These are phyloP conservation scores for Colletotrichum neosansevieriae DNA, from an alignment of 2,329 filamentous ascomycete species.

Conservation along the genomic window DNA sequence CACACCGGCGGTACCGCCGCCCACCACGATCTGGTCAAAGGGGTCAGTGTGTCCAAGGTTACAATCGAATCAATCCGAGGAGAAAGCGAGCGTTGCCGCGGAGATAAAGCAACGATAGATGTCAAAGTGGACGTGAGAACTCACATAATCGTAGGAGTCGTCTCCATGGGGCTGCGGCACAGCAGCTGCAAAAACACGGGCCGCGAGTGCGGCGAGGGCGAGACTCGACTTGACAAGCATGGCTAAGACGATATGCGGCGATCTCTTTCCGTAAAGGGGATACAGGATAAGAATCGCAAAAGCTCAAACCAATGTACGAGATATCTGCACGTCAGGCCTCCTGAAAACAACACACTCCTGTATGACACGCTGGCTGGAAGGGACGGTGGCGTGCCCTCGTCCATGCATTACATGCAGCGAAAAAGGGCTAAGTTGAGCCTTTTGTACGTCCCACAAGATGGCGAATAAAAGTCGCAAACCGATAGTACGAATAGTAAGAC, in stretches of 20 bases:
- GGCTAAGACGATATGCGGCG: conserved; percentile 22
- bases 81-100: not conserved
- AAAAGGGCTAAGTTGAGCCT: conserved; percentile 13
- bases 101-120: conserved; percentile 5
- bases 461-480: conserved; percentile 7
- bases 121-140: not conserved
- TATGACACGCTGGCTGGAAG: conserved; percentile 2
- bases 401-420: conserved; percentile 4
- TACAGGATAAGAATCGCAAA: conserved; percentile 5
- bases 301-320: conserved; percentile 8
- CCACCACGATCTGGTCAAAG: conserved; percentile 46
- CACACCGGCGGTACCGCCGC: conserved; percentile 50
- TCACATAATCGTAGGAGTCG: conserved; percentile 40
- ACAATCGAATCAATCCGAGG: not conserved
- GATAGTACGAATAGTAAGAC: conserved; percentile 18
- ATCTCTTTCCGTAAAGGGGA: conserved; percentile 4
- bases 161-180: conserved; percentile 17
- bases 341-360: not conserved
- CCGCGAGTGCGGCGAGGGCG: conserved; percentile 28
- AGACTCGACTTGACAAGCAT: conserved; percentile 39
- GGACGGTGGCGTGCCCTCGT: conserved; percentile 13
- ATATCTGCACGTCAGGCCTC: conserved; percentile 32
- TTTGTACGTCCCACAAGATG: conserved; percentile 31
- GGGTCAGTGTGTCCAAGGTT: not conserved
- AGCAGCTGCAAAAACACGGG: conserved; percentile 21